phyloP scores from a whole-genome alignment of 345 rosid species.

The Acer campestre region DNA sequence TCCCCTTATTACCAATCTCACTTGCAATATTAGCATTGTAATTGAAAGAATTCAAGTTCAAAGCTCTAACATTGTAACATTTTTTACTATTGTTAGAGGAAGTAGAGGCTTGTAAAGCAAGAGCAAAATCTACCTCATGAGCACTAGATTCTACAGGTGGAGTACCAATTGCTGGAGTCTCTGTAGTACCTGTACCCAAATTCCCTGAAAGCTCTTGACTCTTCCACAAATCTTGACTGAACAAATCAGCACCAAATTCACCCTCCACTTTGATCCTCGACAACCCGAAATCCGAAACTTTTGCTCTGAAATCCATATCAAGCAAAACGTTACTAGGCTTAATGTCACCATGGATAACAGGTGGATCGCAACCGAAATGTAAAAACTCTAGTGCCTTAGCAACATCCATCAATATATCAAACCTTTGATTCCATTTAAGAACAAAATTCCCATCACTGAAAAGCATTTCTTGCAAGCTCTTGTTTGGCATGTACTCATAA shows the following conservation, averaged over 20 bases:
- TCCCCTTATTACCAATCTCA: conserved; percentile 64
- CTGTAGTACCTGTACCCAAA: conserved; percentile 52
- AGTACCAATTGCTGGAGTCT: conserved; percentile 43
- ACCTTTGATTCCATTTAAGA: conserved; percentile 81
- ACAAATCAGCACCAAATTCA: conserved; percentile 75
- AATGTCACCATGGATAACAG: conserved; percentile 94
- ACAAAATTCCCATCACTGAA: conserved; percentile 59
- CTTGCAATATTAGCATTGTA: conserved; percentile 41
- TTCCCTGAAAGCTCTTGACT: conserved; percentile 76
- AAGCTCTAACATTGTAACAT: conserved; percentile 52
- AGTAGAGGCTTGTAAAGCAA: conserved; percentile 93
- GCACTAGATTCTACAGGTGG: conserved; percentile 38
- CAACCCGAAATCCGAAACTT: conserved; percentile 91
- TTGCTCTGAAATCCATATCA: conserved; percentile 79
- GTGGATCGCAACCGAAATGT: conserved; percentile 92
- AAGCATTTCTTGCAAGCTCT: conserved; percentile 81
- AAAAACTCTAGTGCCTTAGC: conserved; percentile 83
- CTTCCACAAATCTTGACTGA: conserved; percentile 82
- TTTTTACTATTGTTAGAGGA: conserved; percentile 74
- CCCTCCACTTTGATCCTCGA: conserved; percentile 87
- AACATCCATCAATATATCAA: conserved; percentile 71
- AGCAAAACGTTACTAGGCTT: conserved; percentile 95
- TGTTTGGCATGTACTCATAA: conserved; percentile 95
- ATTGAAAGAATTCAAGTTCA: conserved; percentile 55
- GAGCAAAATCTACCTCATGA: conserved; percentile 87